A percentile compares a stretch with the other conserved stretches of the same genome.
Evolutionary conservation across 805 yeast species (phyloP).

Genomic region (Myxozyma melibiosi): DNA sequence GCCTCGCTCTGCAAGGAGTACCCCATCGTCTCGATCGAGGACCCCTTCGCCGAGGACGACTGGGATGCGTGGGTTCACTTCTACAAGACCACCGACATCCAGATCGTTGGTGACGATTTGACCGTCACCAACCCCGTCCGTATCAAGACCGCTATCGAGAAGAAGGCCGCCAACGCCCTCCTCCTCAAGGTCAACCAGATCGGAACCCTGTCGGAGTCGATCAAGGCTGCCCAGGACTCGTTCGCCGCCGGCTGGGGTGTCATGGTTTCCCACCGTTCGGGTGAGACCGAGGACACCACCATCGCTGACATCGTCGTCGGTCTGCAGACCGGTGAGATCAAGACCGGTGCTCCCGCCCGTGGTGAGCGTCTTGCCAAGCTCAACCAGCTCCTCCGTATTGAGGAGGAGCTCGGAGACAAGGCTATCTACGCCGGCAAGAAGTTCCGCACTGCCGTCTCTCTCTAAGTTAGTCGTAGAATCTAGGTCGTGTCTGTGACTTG

Average conservation of each 20-base stretch:
- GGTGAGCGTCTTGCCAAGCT: constrained; percentile 99
- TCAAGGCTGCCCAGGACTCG: constrained; percentile 94
- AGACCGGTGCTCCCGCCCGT: constrained; percentile 99
- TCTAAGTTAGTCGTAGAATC: neutral
- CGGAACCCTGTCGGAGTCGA: constrained; percentile 94
- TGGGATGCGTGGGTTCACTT: constrained; percentile 98
- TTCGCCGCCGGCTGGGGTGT: constrained; percentile 98
- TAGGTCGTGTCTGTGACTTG: neutral
- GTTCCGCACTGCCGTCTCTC: constrained; percentile 28
- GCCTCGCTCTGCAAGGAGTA: constrained; percentile 75
- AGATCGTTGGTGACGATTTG: constrained; percentile 97
- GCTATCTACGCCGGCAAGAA: constrained; percentile 58
- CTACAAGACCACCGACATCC: constrained; percentile 57
- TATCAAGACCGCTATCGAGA: constrained; percentile 92
- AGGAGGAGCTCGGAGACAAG: constrained; percentile 97
- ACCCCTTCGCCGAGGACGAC: constrained; percentile 99
- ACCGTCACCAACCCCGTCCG: constrained; percentile 97
- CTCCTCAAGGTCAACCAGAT: constrained; percentile 98
- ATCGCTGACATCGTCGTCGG: constrained; percentile 98
- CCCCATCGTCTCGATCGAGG: constrained; percentile 98
- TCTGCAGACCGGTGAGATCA: constrained; percentile 97
- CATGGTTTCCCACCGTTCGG: constrained; percentile 99
- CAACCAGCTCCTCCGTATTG: constrained; percentile 97
- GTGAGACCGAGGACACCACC: constrained; percentile 98
- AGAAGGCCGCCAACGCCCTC: constrained; percentile 93